Conservation (phyloP, 1,284 basidiomycete species). For the Pseudozyma pruni region DNA sequence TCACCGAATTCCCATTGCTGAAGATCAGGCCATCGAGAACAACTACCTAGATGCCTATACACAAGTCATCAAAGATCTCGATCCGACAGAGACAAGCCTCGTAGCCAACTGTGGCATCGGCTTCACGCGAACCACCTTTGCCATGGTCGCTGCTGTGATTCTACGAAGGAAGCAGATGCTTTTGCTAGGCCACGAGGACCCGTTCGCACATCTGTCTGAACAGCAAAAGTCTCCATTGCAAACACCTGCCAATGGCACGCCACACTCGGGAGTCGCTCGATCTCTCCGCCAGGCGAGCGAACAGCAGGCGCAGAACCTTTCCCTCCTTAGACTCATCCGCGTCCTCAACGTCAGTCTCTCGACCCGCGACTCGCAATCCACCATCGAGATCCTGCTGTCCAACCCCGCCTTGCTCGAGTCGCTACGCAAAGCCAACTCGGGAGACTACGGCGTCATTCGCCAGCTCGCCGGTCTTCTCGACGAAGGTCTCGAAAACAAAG, state of each 20-base stretch:
- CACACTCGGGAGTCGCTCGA: conserved; percentile 44
- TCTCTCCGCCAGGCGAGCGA: conserved; percentile 68
- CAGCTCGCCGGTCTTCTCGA: conserved; percentile 64
- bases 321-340: conserved; percentile 83
- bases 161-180: conserved; percentile 87
- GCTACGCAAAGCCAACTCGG: conserved; percentile 60
- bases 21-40: conserved; percentile 65
- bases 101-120: conserved; percentile 99
- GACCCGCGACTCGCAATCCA: conserved; percentile 51
- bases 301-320: conserved; percentile 84
- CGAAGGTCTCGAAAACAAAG: conserved; percentile 62
- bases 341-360: conserved; percentile 80
- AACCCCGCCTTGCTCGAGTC: conserved; percentile 61
- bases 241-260: conserved; percentile 28
- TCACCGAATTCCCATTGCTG: conserved; percentile 86
- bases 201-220: conserved; percentile 70
- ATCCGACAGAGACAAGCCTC: conserved; percentile 82
- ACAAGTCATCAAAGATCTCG: conserved; percentile 80
- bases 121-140: conserved; percentile 94
- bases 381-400: conserved; percentile 60
- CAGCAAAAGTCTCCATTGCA: conserved; percentile 35
- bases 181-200: conserved; percentile 79
- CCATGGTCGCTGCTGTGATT: conserved; percentile 92
- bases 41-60: conserved; percentile 85
- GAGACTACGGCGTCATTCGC: conserved; percentile 63